Percentiles rank a stretch among this genome's conserved stretches.
phyloP scores from a whole-genome alignment of 2,329 filamentous ascomycete genomes.

The Plectosphaerella sp. region DNA sequence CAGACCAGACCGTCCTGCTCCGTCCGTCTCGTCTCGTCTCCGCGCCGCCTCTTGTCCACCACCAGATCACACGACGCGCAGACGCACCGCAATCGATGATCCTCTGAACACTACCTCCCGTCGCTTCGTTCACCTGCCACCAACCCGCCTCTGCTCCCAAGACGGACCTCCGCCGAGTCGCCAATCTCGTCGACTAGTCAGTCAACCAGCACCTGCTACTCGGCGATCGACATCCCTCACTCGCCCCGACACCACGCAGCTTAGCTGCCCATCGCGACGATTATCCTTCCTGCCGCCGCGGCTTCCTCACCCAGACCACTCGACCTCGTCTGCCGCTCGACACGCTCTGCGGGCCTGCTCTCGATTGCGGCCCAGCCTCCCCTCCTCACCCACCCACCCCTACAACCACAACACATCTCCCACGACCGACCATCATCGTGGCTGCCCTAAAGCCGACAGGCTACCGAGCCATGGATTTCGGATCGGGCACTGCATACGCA shows the following conservation, averaged over 20 bases:
- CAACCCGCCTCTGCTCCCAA: too few relatives aligned
- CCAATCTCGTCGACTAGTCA: neutral
- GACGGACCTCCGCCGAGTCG: neutral
- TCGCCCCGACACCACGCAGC: too few relatives aligned
- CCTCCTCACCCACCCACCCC: neutral
- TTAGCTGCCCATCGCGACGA: neutral
- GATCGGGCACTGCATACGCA: constrained; percentile 65
- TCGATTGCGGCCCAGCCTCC: neutral
- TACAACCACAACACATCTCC: neutral
- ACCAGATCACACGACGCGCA: too few relatives aligned
- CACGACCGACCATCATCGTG: neutral
- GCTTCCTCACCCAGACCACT: neutral
- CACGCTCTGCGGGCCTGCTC: neutral
- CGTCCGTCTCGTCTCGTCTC: too few relatives aligned
- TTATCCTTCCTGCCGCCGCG: neutral
- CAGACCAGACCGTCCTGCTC: too few relatives aligned
- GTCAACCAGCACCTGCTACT: too few relatives aligned
- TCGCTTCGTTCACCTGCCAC: too few relatives aligned
- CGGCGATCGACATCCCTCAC: too few relatives aligned
- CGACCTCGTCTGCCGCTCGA: neutral
- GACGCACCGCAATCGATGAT: too few relatives aligned
- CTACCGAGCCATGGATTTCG: constrained; percentile 49
- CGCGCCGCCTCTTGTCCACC: too few relatives aligned
- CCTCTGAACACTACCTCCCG: too few relatives aligned
- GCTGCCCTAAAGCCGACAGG: constrained; percentile 2